Conservation (phyloP, 1,139 yeast species). For the Lodderomyces elongisporus region DNA sequence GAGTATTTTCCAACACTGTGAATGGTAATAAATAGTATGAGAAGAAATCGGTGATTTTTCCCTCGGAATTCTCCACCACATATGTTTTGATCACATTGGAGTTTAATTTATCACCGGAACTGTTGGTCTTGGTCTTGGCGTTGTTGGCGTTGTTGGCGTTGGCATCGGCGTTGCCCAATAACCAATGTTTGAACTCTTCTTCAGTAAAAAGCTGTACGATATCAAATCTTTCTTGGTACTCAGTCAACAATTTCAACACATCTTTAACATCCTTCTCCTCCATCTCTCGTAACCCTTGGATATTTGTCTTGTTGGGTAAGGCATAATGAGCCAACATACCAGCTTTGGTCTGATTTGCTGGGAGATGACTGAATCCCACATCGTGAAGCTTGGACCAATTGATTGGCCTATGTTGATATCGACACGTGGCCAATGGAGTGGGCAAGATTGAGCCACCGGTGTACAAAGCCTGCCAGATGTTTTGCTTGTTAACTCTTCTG, state of each 20-base stretch:
- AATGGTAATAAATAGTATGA: slow-evolving; percentile 88
- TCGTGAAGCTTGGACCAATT: slow-evolving; percentile 88
- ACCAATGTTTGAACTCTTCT: slow-evolving; percentile 81
- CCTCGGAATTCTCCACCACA: slow-evolving; percentile 67
- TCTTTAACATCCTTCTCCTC: slow-evolving; percentile 55
- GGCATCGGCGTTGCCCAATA: slow-evolving; percentile 56
- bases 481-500: slow-evolving; percentile 75
- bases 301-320: slow-evolving; percentile 55
- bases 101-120: slow-evolving; percentile 1
- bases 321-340: slow-evolving; percentile 80
- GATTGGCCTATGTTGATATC: slow-evolving; percentile 91
- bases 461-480: slow-evolving; percentile 94
- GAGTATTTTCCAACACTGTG: slow-evolving; percentile 66
- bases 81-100: slow-evolving; percentile 64
- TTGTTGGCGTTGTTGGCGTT: too few relatives aligned
- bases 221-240: slow-evolving; percentile 67
- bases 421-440: slow-evolving; percentile 83
- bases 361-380: slow-evolving; percentile 82
- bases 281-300: slow-evolving; percentile 65
- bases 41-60: slow-evolving; percentile 77
- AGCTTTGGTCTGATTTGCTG: slow-evolving; percentile 68
- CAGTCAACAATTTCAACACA: slow-evolving; percentile 53
- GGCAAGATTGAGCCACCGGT: slow-evolving; percentile 93
- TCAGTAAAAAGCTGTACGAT: slow-evolving; percentile 62
- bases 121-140: neutral